A percentile compares a stretch with the other conserved stretches of the same genome.
These are phyloP conservation scores for Planoprotostelium fungivorum DNA, from an alignment of 78 protist species.

Conservation along the genomic window DNA sequence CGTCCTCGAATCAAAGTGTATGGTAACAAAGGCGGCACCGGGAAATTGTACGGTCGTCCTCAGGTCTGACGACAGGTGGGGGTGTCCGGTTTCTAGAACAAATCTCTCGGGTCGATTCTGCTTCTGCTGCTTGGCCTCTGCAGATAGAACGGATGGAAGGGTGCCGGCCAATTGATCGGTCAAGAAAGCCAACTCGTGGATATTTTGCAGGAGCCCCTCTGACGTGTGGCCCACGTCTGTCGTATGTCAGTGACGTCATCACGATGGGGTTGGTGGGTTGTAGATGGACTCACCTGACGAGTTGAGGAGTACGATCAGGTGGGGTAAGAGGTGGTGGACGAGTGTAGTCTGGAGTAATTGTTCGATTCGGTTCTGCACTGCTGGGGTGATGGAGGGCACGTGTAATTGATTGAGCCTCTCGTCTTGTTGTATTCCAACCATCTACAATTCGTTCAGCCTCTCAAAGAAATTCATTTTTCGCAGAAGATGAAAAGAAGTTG, in stretches of 20 bases:
- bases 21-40: background rate
- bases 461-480: too few relatives aligned
- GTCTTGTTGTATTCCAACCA: background rate
- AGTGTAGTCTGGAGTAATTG: background rate
- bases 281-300: background rate
- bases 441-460: background rate
- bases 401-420: too few relatives aligned
- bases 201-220: background rate
- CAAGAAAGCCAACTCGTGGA: background rate
- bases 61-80: background rate
- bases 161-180: background rate
- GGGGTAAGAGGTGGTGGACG: background rate
- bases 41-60: background rate
- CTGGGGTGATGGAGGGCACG: background rate
- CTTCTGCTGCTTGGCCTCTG: background rate
- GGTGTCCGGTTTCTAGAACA: background rate
- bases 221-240: background rate
- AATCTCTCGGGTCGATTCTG: background rate
- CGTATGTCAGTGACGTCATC: background rate
- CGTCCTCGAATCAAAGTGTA: background rate
- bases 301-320: background rate
- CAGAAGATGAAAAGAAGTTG: too few relatives aligned
- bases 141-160: background rate
- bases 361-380: background rate
- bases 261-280: too few relatives aligned